These are phyloP conservation scores for Gnetum montanum DNA, from an alignment of 75 land plant genomes.

Conservation along the genomic window DNA sequence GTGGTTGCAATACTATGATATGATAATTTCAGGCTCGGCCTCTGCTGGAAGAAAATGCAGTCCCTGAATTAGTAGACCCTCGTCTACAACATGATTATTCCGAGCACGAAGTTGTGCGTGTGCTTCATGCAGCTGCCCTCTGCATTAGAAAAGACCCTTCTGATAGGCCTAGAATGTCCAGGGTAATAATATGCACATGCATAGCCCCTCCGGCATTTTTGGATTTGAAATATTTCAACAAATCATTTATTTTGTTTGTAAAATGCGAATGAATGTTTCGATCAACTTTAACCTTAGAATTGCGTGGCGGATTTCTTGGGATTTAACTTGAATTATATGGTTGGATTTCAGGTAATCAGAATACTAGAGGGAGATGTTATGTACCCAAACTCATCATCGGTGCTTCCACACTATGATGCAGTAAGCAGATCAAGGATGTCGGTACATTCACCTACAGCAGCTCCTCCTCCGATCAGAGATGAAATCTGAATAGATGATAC, in stretches of 20 bases:
- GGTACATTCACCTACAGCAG: too few relatives aligned
- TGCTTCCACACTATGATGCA: slow-evolving; percentile 32
- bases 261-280: background rate
- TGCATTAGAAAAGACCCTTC: slow-evolving; percentile 83
- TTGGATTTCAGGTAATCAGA: slow-evolving; percentile 51
- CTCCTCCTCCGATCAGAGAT: too few relatives aligned
- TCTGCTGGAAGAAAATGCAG: slow-evolving; percentile 62
- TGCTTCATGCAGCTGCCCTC: slow-evolving; percentile 90
- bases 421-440: slow-evolving; percentile 37
- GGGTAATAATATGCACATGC: slow-evolving; percentile 49
- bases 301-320: background rate
- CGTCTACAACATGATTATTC: slow-evolving; percentile 39
- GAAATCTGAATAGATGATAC: too few relatives aligned
- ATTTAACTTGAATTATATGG: background rate
- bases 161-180: slow-evolving; percentile 84
- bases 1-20: too few relatives aligned
- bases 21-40: slow-evolving; percentile 67
- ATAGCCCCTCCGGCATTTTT: too few relatives aligned
- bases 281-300: background rate
- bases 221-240: slow-evolving; percentile 7
- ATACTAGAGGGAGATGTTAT: slow-evolving; percentile 79
- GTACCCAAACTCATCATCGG: slow-evolving; percentile 32
- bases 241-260: background rate
- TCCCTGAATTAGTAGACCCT: slow-evolving; percentile 72
- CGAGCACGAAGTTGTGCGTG: slow-evolving; percentile 66